Evolutionary conservation across 352 stramenopile genomes (phyloP), one percentile per base, ranked within the genome.

Genomic region (Pythium myriotylum): DNA sequence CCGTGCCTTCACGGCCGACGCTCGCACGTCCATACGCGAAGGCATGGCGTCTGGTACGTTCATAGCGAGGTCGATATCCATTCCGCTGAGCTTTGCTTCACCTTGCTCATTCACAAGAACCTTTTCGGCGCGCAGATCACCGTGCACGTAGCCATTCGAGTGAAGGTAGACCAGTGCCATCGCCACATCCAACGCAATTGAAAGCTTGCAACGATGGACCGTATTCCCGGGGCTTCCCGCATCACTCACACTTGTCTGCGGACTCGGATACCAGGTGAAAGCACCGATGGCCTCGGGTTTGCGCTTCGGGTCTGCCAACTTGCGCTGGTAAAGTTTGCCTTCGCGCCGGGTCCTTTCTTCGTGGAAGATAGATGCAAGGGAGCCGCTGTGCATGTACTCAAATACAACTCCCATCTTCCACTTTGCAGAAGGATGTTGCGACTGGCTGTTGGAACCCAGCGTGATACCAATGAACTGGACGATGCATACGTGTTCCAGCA

Each of bases 391-490:
- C 82, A 92, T 92, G 65, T 78, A 89, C 75, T 92, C 82, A 35
- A 92, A 89, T 39, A 92, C 78, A 2, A 81, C 82, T 7, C 76
- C 82, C 16, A 92, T 67, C 37, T 84, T 79, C 82, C 82, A 92
- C 7, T 76, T 67, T 8, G 69, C 71, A 0, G 75, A 54, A 35
- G 46, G 56, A 10, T 50, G 41, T 39, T 78, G 51, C 59, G 74
- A 32, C 43, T 73, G 39, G 37, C 67, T 81, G 20, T 67, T 77
- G 46, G 68, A 74, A 13, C 80, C 82, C 22, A 84, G 84, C 4
- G 79, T 89, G n/a, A 92, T 52, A 1, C 82, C 82, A 55, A 92
- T 88, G 56, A 92, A 92, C 62, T 92, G 82, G 20, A 92, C 82
- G 54, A 92, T 84, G 1, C 74, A 85, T 24, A 77, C 65, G 33